Conservation (phyloP, 1,284 basidiomycete species). For the Sanghuangporus sanghuang region DNA sequence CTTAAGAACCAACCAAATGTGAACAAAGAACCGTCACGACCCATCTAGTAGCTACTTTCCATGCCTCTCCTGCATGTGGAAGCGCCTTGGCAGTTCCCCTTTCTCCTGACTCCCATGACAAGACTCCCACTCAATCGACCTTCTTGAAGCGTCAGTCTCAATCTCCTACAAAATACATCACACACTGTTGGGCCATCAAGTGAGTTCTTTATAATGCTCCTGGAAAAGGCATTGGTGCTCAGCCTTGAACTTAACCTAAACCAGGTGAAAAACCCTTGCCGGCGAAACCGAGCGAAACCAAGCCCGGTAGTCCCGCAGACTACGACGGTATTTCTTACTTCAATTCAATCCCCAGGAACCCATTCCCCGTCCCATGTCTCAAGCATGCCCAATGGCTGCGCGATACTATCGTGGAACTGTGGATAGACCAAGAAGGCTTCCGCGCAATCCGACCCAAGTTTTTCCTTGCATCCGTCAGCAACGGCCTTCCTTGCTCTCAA, state of each 20-base stretch:
- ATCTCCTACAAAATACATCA: neutral
- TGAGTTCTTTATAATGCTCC: neutral
- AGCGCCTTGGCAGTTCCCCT: conserved; percentile 14
- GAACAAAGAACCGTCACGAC: neutral
- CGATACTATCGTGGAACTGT: conserved; percentile 51
- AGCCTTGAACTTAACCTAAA: neutral
- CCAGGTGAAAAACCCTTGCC: neutral
- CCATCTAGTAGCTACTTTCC: conserved; percentile 12
- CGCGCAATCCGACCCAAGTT: conserved; percentile 55
- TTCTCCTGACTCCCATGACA: conserved; percentile 7
- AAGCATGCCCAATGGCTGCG: conserved; percentile 31
- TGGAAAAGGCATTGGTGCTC: neutral
- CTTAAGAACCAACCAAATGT: neutral
- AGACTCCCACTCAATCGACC: conserved; percentile 13
- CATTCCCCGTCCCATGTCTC: conserved; percentile 10
- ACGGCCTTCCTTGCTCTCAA: conserved; percentile 26
- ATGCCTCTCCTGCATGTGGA: conserved; percentile 18
- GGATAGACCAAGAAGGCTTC: conserved; percentile 79
- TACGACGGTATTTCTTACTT: neutral
- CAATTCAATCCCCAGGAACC: neutral
- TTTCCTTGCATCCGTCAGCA: conserved; percentile 42
- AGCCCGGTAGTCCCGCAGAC: neutral
- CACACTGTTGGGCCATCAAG: neutral
- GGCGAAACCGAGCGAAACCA: neutral
- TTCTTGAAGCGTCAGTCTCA: conserved; percentile 3